Evolutionary conservation across 495 filamentous ascomycete species (phyloP).

Genomic region (Daldinia concentrica): DNA sequence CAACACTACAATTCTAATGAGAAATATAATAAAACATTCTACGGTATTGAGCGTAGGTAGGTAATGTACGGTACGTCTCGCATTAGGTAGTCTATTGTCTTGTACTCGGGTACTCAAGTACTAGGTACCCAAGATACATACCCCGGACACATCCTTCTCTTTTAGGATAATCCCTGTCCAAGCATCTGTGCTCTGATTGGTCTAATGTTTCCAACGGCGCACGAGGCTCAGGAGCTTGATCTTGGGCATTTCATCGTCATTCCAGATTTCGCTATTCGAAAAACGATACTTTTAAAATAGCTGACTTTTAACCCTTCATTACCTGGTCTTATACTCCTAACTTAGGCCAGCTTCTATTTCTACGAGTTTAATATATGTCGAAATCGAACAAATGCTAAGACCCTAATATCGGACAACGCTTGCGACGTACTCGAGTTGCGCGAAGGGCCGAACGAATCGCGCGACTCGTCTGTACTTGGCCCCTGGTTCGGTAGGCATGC

Average conservation of each 20-base stretch:
- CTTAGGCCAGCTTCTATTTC: neutral
- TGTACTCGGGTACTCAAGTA: neutral
- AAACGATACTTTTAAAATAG: slow-evolving; percentile 16
- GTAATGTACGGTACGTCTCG: too few relatives aligned
- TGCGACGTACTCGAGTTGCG: slow-evolving; percentile 25
- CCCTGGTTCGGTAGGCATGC: slow-evolving; percentile 40
- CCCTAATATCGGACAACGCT: slow-evolving; percentile 22
- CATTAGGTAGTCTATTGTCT: too few relatives aligned
- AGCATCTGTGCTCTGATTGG: slow-evolving; percentile 17
- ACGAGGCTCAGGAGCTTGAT: slow-evolving; percentile 44
- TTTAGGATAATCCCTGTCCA: slow-evolving; percentile 32
- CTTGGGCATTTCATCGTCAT: slow-evolving; percentile 39
- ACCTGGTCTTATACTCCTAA: neutral
- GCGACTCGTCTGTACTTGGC: neutral
- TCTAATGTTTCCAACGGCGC: slow-evolving; percentile 15
- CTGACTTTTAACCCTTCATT: too few relatives aligned
- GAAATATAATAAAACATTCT: too few relatives aligned
- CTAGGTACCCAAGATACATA: slow-evolving; percentile 23
- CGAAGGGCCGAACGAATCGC: slow-evolving; percentile 24
- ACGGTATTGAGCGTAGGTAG: too few relatives aligned
- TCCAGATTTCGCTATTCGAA: slow-evolving; percentile 1
- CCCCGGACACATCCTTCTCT: slow-evolving; percentile 27
- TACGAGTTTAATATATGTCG: neutral
- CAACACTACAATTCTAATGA: too few relatives aligned
- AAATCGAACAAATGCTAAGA: slow-evolving; percentile 15